Percentiles rank a stretch among this genome's conserved stretches.
Conservation (phyloP, 345 rosid genomes). For the Salix viminalis region DNA sequence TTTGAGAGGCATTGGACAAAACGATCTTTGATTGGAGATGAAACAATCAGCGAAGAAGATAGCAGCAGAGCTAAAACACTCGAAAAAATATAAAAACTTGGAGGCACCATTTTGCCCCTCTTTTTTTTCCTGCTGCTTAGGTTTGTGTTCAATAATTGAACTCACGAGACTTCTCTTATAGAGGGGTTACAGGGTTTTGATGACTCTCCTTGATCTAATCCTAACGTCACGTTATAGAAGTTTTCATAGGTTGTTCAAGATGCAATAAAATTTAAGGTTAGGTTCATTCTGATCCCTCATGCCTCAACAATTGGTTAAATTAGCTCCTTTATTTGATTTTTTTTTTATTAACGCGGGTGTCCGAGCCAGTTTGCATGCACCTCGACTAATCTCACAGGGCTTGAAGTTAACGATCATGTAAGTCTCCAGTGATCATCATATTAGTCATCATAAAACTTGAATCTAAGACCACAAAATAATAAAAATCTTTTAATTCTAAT, state of each 20-base stretch:
- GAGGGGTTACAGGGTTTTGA: neutral
- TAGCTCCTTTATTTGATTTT: no score
- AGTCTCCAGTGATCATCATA: no score
- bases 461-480: no score
- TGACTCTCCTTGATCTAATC: constrained; percentile 24
- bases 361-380: fast-evolving
- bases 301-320: no score
- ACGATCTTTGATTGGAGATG: neutral
- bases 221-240: constrained; percentile 21
- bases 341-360: no score
- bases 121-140: neutral
- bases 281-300: no score
- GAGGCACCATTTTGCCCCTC: constrained; percentile 22
- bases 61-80: constrained; percentile 17
- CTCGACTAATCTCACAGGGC: no score
- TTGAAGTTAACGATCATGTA: no score
- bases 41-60: neutral
- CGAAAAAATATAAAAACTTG: constrained; percentile 10
- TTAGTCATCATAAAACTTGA: no score
- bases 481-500: no score
- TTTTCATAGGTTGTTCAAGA: no score
- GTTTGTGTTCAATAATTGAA: constrained; percentile 3
- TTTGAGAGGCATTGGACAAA: constrained; percentile 22
- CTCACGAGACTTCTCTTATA: constrained; percentile 5
- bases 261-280: no score